These are phyloP conservation scores for Nidularia pulvinata DNA, from an alignment of 768 basidiomycete genomes.

Conservation along the genomic window DNA sequence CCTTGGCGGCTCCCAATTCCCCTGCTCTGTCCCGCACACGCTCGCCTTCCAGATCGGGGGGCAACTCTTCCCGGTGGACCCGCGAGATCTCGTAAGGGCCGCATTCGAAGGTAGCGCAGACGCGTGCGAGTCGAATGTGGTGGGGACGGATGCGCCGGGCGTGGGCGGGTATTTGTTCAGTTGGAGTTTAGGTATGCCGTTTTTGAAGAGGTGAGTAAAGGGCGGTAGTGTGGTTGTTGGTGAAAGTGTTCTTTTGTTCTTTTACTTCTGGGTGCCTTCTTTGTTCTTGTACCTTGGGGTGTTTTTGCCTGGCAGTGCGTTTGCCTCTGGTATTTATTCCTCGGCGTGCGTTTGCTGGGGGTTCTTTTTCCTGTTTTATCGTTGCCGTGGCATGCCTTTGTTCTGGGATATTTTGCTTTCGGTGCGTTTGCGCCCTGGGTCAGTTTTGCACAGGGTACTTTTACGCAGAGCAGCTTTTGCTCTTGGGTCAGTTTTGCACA, in stretches of 20 bases:
- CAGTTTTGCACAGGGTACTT: no score
- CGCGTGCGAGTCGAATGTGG: constrained; percentile 55
- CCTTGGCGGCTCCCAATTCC: constrained; percentile 46
- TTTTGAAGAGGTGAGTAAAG: constrained; percentile 68
- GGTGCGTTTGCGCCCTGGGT: no score
- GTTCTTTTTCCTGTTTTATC: no score
- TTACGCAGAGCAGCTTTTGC: no score
- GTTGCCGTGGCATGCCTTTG: no score
- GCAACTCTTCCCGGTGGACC: constrained; percentile 69
- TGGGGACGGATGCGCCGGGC: constrained; percentile 60
- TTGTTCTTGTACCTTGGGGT: no score
- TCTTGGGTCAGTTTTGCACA: no score
- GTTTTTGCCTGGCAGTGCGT: no score
- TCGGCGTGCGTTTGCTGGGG: no score
- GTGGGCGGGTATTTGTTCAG: constrained; percentile 63
- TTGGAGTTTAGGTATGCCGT: constrained; percentile 80
- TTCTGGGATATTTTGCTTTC: no score
- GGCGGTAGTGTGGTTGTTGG: constrained; percentile 1
- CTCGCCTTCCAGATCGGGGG: constrained; percentile 72
- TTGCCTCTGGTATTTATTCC: no score
- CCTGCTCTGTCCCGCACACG: constrained; percentile 61
- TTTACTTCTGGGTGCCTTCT: background rate
- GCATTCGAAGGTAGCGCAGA: constrained; percentile 31
- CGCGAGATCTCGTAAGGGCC: constrained; percentile 64
- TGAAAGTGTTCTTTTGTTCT: background rate